Evolutionary conservation across 352 stramenopile genomes (phyloP).

Genomic region (Globisporangium canariense): DNA sequence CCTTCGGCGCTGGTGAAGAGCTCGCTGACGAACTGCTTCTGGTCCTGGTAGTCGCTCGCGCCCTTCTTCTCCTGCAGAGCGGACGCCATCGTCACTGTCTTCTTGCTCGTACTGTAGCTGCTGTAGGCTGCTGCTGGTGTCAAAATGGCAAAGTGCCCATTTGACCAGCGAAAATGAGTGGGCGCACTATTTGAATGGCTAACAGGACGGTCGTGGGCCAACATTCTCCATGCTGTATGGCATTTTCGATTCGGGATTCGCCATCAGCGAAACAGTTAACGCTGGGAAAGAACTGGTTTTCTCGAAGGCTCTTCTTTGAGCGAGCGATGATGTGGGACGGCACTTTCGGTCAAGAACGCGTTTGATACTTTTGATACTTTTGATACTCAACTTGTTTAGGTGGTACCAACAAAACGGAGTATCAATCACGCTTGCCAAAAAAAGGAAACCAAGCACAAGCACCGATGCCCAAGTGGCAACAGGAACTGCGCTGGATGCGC

Average conservation of each 20-base stretch:
- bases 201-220: background rate
- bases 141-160: background rate
- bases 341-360: too few species aligned
- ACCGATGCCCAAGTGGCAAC: slow-evolving; percentile 23
- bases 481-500: slow-evolving; percentile 51
- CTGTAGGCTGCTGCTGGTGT: too few species aligned
- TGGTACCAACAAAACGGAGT: background rate
- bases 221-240: background rate
- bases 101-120: background rate
- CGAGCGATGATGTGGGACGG: too few species aligned
- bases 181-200: background rate
- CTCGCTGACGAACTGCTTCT: slow-evolving; percentile 75
- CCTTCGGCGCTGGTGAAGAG: slow-evolving; percentile 71
- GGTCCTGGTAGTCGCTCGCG: slow-evolving; percentile 67
- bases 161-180: background rate
- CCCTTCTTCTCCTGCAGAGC: slow-evolving; percentile 57
- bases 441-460: background rate
- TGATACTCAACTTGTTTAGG: background rate
- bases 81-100: slow-evolving; percentile 25
- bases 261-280: background rate
- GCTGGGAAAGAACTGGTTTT: background rate
- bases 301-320: background rate
- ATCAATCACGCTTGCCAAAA: background rate
- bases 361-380: background rate
- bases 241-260: background rate